Percentiles rank a stretch among this genome's conserved stretches.
phyloP scores from a whole-genome alignment of 768 basidiomycete species.

The Tephrocybe sp. region DNA sequence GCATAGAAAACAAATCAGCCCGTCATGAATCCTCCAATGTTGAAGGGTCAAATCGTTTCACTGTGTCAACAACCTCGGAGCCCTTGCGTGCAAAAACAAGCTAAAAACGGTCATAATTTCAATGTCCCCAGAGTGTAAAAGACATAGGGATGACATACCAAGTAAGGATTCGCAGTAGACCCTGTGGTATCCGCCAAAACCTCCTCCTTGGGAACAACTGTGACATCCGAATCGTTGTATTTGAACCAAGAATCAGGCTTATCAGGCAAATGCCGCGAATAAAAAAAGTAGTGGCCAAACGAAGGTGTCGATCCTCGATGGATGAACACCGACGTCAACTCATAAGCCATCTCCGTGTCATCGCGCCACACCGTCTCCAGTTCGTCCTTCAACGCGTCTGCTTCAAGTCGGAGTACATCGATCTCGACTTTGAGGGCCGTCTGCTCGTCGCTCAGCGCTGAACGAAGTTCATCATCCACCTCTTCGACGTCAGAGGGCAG shows the following conservation, averaged over 20 bases:
- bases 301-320: constrained; percentile 87
- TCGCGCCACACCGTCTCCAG: constrained; percentile 76
- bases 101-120: constrained; percentile 38
- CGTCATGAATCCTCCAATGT: constrained; percentile 18
- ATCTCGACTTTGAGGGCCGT: constrained; percentile 53
- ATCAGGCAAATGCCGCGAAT: constrained; percentile 82
- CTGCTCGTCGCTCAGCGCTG: constrained; percentile 52
- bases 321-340: constrained; percentile 92
- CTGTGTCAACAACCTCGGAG: constrained; percentile 76
- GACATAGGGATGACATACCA: constrained; percentile 45
- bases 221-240: constrained; percentile 91
- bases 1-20: constrained; percentile 3
- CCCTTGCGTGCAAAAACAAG: constrained; percentile 84
- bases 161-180: constrained; percentile 85
- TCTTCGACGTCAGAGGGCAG: constrained; percentile 42
- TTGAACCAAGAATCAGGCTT: constrained; percentile 89
- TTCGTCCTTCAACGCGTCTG: constrained; percentile 56
- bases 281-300: constrained; percentile 96
- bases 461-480: constrained; percentile 59
- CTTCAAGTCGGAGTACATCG: constrained; percentile 46
- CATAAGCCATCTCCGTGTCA: constrained; percentile 68
- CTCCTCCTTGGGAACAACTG: constrained; percentile 73
- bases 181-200: constrained; percentile 90
- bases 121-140: neutral
- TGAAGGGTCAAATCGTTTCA: constrained; percentile 56